Base-by-base conservation (phyloP, 768 basidiomycete genomes). In the Boletus rubescentipes region DNA sequence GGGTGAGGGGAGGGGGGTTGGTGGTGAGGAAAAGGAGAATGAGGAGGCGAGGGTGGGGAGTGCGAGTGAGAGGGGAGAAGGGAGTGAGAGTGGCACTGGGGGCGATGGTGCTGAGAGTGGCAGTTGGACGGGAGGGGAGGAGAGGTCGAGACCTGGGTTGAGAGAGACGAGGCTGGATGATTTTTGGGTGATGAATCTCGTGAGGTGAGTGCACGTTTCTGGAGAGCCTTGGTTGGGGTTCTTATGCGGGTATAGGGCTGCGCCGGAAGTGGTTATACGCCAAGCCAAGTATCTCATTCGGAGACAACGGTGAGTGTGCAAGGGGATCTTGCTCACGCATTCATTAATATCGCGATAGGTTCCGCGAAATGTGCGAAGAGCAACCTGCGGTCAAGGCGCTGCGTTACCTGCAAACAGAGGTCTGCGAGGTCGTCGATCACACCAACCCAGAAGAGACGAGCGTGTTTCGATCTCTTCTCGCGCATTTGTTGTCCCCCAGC, bases 281-380 rank as follows among this genome's bases (percentile, higher is more conserved):
- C 75, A 79, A 53, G 84, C 83, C 15, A 82, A 72, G 23, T 87
- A 84, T 63, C 73, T 76, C 29, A 77, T 91, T 55, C 82, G 90
- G 37, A 78, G 80, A 55, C 90, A 92, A 63, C 85, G 86, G 90
- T 89, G 61, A 50, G 84, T 15, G 10, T 32, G 23, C 16, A 12
- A 51, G 7, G 31, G 9, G 16, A 20, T 18, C 16, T 16, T 10
- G 7, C 10, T 38, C 40, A 35, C 43, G 32, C 16, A 10, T 36
- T 30, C n/a, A n/a, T n/a, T n/a, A 5, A 29, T 30, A 34, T 16
- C 31, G 46, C 31, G 10, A 29, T 60, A 92, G 90, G 61, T 92
- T 91, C 72, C 82, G 85, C n/a, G 90, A 93, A 63, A 84, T 91
- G 79, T 89, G 88, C 62, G 82, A 84, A 66, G 81, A 83, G 41